Evolutionary conservation across 1,139 yeast genomes (phyloP).

Genomic region (Suhomyces taliae): DNA sequence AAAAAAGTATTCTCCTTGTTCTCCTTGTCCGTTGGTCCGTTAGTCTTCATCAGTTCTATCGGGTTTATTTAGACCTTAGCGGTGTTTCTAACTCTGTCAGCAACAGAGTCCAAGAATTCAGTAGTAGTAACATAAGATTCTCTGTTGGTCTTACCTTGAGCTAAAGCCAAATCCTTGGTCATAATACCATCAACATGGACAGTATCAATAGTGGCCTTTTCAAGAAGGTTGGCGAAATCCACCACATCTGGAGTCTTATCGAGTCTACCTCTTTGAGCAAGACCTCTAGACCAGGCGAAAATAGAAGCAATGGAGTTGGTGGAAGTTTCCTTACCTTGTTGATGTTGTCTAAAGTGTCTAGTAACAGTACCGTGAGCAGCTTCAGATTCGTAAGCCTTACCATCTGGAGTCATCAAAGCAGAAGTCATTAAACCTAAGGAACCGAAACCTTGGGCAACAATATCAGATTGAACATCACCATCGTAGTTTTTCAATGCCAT

Average conservation of each 20-base stretch:
- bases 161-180: slow-evolving; percentile 94
- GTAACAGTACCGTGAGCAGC: slow-evolving; percentile 99
- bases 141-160: slow-evolving; percentile 83
- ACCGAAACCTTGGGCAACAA: slow-evolving; percentile 97
- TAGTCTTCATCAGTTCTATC: neutral
- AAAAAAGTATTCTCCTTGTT: too few relatives aligned
- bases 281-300: slow-evolving; percentile 94
- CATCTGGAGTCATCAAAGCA: slow-evolving; percentile 90
- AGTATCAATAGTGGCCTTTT: slow-evolving; percentile 81
- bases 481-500: slow-evolving; percentile 96
- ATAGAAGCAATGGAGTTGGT: slow-evolving; percentile 98
- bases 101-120: slow-evolving; percentile 85
- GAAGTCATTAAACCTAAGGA: slow-evolving; percentile 96
- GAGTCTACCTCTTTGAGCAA: slow-evolving; percentile 85
- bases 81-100: slow-evolving; percentile 30
- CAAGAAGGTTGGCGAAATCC: slow-evolving; percentile 73
- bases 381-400: slow-evolving; percentile 92
- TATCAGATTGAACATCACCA: slow-evolving; percentile 96
- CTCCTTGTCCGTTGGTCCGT: too few relatives aligned
- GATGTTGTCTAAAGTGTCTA: slow-evolving; percentile 92
- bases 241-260: slow-evolving; percentile 84
- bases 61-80: slow-evolving; percentile 4
- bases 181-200: slow-evolving; percentile 82
- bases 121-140: slow-evolving; percentile 81
- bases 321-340: slow-evolving; percentile 95